Base-by-base conservation (phyloP, 1,284 basidiomycete genomes). In the Somion occarium region DNA sequence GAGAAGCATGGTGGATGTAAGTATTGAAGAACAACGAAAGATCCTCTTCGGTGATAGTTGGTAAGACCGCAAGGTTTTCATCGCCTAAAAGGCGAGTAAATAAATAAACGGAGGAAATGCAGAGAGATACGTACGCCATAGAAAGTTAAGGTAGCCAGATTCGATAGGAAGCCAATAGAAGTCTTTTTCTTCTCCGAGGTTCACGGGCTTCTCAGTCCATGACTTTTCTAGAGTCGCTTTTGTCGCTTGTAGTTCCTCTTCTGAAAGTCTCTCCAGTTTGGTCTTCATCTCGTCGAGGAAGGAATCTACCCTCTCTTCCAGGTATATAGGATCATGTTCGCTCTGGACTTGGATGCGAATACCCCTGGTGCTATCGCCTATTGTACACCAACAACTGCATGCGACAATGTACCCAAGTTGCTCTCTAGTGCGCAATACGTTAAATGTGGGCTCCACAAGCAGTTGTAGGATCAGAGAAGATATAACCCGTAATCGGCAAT, bases 391-490 rank as follows among this genome's bases (percentile, higher is more conserved):
- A 30, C 73, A 69, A 0, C 78, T 74, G 50, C 81, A 81, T 2
- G 73, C 78, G 38, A 93, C 92, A 46, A 96, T 78, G 66, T 99
- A 99, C 11, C 97, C 97, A 0, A 99, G 79, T 68, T 99, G 97
- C 67, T 99, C 93, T 67, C 94, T 87, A 2, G 96, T 98, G n/a
- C 97, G 85, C 38, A 99, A 79, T 27, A 88, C 75, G 64, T 97
- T 88, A 70, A 99, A 99, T n/a, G 88, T 80, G 0, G 96, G 95
- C 63, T 99, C 96, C 9, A 78, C 74, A 30, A 93, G 74, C 53
- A 97, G 88, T 61, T 93, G 93, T 0, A 78, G 77, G 30, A 90
- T 74, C 27, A 92, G 74, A 5, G 78, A 69, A 43, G 81, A 74
- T 1, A 73, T 72, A 24, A 86, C 82, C 19, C 85, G 79, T 12